Evolutionary conservation across 176 grass and related monocot genomes (phyloP).

Genomic region (Melocanna baccifera): DNA sequence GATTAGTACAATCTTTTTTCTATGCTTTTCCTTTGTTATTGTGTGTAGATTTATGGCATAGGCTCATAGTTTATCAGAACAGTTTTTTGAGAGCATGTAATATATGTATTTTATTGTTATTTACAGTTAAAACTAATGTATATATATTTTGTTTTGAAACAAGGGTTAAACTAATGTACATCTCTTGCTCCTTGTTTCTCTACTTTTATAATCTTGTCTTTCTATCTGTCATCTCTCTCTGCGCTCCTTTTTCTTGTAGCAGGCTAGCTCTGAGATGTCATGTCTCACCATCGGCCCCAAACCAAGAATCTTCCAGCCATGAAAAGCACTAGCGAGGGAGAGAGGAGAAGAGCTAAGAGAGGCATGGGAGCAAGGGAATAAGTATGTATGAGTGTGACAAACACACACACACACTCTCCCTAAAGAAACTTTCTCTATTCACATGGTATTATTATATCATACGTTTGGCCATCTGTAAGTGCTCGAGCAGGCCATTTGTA

Average conservation of each 20-base stretch:
- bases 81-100: conserved; percentile 3
- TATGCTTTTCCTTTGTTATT: background rate
- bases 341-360: conserved; percentile 9
- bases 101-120: conserved; percentile 20
- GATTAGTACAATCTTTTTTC: background rate
- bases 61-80: background rate
- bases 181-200: conserved; percentile 7
- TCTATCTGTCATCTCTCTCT: conserved; percentile 46
- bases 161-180: conserved; percentile 1
- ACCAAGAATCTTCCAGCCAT: conserved; percentile 71
- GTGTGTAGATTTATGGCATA: background rate
- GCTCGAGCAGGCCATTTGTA: conserved; percentile 50
- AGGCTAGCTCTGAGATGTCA: conserved; percentile 63
- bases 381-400: conserved; percentile 45
- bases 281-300: conserved; percentile 50
- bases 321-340: conserved; percentile 46
- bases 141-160: background rate
- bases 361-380: conserved; percentile 49
- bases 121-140: conserved; percentile 2
- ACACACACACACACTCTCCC: background rate
- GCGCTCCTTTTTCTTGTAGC: conserved; percentile 41
- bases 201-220: conserved; percentile 38
- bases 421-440: background rate
- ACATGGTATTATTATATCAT: conserved; percentile 55
- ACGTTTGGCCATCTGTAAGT: conserved; percentile 42